Base-by-base conservation (phyloP, 257 asterid species). In the Misopates orontium region DNA sequence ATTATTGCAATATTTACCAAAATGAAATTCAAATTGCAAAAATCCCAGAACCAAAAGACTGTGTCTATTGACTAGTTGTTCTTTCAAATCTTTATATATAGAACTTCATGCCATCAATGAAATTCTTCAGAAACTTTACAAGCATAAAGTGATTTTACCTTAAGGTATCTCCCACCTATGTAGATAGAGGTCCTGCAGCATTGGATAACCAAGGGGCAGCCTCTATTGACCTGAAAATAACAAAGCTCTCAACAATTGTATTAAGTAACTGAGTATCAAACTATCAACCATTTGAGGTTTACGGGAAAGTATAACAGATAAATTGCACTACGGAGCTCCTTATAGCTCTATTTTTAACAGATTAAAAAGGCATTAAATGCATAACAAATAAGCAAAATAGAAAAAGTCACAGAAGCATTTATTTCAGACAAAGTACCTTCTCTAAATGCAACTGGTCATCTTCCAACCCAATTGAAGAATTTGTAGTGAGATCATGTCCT, bases 111-210 rank as follows among this genome's bases (percentile, higher is more conserved):
- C 25, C 71, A 53, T 50, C 50, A 28, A 13, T 23, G 45, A 28
- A 49, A 66, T 25, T 63, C 50, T n/a, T 6, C 40, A 53, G 66
- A 62, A 69, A 32, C 25, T 18, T 42, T 41, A 36, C 58, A 65
- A 16, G 63, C 57, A 44, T 12, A 53, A 48, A 71, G 45, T 23
- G 15, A 39, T 36, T 55, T 71, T 73, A 93, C 99, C 99, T 90
- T 93, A 58, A 93, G 94, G 75, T 93, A 93, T 84, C 99, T 83
- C 73, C 99, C 99, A 58, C 99, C 99, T 48, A 93, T 73, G 60
- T 78, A 93, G 62, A 88, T 66, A 45, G 97, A 81, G 80, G 82
- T 77, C 73, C 95, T 84, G 78, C 67, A 73, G 75, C 84, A 83
- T 57, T 74, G 87, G 69, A 81, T 60, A 60, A 56, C 62, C 89